phyloP scores from a whole-genome alignment of 2,329 filamentous ascomycete species.

The Aureobasidium sp. region DNA sequence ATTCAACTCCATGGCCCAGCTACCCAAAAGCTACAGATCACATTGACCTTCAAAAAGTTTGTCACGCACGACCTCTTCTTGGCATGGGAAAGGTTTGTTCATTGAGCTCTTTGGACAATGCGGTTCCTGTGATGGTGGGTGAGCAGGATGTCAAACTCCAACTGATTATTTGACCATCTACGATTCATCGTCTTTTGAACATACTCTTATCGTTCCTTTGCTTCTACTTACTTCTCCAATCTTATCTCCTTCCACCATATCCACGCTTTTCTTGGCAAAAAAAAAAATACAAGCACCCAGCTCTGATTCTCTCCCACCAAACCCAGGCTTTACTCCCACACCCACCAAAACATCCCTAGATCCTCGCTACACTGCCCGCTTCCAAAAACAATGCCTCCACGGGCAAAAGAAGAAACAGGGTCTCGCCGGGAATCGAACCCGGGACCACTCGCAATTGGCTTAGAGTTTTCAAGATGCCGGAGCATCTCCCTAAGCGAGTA shows the following conservation, averaged over 20 bases:
- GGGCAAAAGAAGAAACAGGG: neutral
- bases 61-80: too few species aligned
- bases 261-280: neutral
- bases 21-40: too few species aligned
- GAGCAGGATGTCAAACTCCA: too few species aligned
- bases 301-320: neutral
- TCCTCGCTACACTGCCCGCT: neutral
- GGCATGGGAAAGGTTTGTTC: too few species aligned
- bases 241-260: neutral
- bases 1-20: too few species aligned
- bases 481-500: slow-evolving; percentile 3
- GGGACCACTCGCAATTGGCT: slow-evolving; percentile 6
- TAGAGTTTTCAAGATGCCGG: neutral
- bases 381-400: neutral
- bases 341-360: neutral
- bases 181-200: too few species aligned
- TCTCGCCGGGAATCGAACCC: slow-evolving; percentile 6
- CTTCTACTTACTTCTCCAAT: neutral
- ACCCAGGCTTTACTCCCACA: neutral
- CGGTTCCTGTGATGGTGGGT: too few species aligned
- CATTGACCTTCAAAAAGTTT: neutral
- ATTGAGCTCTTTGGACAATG: too few species aligned
- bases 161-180: too few species aligned
- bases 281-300: neutral
- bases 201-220: neutral